Evolutionary conservation across 2,329 filamentous ascomycete genomes (phyloP), one percentile per base, ranked within the genome.

Genomic region (Drechslerella dactyloides): DNA sequence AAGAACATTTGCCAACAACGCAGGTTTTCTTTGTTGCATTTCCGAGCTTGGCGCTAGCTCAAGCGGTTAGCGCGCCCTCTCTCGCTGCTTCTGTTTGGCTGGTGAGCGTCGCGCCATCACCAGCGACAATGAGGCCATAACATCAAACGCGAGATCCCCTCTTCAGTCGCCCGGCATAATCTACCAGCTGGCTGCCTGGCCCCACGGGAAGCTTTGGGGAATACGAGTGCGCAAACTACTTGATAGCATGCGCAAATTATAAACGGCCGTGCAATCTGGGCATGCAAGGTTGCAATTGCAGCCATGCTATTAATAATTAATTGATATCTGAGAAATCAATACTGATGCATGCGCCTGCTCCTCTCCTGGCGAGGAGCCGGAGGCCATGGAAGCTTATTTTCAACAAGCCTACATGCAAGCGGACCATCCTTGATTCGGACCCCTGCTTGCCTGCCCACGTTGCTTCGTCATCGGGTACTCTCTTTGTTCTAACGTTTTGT

Each of bases 51-150:
- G 66, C 66, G 33, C 5, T 13, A 19, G 35, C 50, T n/a, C 42
- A 60, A 35, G 8, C 1, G 21, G 66, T 30, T 65, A 72, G 59
- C 50, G 17, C 21, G n/a, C 5, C 35, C 17, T 27, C 10, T 8
- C 35, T 15, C 6, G 59, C 27, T 30, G 42, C 50, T 27, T 64
- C 40, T 72, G 59, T 21, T 21, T 72, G 66, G 66, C 44, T 51
- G 51, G 60, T 23, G n/a, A n/a, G 2, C 40, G 24, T 60, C 42
- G 53, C 65, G 53, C 65, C 57, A 69, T 69, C 53, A 24, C 17
- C 33, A 40, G 53, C 37, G n/a, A 23, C 53, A 24, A 69, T 69
- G 65, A 69, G 65, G 62, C 65, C 58, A 69, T 69, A 19, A 37
- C 5, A 11, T 37, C 27, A 33, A 33, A 33, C 27, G 8, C 27